Evolutionary conservation across 495 filamentous ascomycete species (phyloP).

Genomic region (Glutinoglossum americanum): DNA sequence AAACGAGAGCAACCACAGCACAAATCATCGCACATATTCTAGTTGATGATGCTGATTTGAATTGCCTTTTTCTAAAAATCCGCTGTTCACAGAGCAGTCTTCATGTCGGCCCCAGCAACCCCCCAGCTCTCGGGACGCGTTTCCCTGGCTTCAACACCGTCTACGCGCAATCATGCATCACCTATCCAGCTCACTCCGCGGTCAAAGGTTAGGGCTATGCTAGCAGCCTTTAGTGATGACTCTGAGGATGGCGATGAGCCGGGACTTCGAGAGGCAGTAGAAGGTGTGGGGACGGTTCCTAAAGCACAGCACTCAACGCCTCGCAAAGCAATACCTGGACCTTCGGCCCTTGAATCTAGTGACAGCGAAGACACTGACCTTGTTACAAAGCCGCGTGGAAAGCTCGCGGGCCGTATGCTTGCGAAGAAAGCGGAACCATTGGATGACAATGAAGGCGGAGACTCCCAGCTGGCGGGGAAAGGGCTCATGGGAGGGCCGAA

Average conservation of each 20-base stretch:
- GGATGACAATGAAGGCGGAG: conserved; percentile 6
- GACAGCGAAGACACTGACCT: conserved; percentile 16
- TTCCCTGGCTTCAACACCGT: not conserved
- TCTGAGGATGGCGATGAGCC: conserved; percentile 26
- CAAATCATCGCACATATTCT: not conserved
- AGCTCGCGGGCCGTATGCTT: conserved; percentile 49
- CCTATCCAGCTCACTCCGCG: conserved; percentile 32
- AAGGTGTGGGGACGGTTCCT: not conserved
- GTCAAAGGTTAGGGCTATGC: conserved; percentile 45
- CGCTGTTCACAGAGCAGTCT: not conserved
- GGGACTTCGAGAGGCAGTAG: not conserved
- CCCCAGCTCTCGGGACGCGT: not conserved
- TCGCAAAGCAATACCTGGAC: not conserved
- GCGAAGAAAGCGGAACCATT: conserved; percentile 14
- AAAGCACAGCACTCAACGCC: not conserved
- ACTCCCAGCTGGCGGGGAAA: conserved; percentile 6
- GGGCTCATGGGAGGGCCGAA: conserved; percentile 6
- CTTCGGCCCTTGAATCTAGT: conserved; percentile 1
- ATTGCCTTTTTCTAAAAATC: not conserved
- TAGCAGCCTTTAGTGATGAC: conserved; percentile 38
- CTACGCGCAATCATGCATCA: not conserved
- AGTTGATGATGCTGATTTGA: not conserved
- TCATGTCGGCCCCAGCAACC: not conserved
- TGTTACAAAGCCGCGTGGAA: conserved; percentile 33
- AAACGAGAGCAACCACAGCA: not conserved